These are phyloP conservation scores for Gossypium schwendimanii DNA, from an alignment of 441 rosid genomes.

Conservation along the genomic window DNA sequence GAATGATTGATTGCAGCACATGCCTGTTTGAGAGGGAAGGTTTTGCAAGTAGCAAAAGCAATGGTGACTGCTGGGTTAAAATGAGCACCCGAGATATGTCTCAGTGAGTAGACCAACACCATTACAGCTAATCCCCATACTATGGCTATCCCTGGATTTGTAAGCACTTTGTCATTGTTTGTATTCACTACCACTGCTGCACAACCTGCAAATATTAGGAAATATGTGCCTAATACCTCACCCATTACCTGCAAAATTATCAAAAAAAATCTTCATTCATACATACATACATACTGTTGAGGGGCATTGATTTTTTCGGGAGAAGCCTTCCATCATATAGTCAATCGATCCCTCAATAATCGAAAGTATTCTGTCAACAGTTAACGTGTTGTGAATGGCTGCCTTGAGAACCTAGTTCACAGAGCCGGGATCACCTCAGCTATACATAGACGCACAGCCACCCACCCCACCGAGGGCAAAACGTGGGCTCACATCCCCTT, in stretches of 20 bases:
- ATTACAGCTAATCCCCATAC: constrained; percentile 91
- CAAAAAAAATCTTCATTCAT: not conserved
- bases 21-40: constrained; percentile 80
- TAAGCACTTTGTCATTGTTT: constrained; percentile 52
- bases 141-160: constrained; percentile 61
- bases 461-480: too few species aligned
- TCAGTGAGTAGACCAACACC: constrained; percentile 75
- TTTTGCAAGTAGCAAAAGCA: constrained; percentile 70
- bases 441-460: too few species aligned
- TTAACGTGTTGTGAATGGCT: too few species aligned
- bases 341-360: too few species aligned
- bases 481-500: too few species aligned
- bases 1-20: not conserved
- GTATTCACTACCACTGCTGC: constrained; percentile 63
- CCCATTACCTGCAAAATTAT: constrained; percentile 50
- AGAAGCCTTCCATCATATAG: too few species aligned
- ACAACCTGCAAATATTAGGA: constrained; percentile 84
- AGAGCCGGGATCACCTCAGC: too few species aligned
- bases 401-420: too few species aligned
- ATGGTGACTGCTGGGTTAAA: constrained; percentile 89
- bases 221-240: constrained; percentile 73
- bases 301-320: too few species aligned
- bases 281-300: not conserved
- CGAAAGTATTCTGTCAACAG: too few species aligned
- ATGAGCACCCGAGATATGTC: constrained; percentile 96